These are phyloP conservation scores for Botrytis byssoidea DNA, from an alignment of 2,329 filamentous ascomycete species.

Conservation along the genomic window DNA sequence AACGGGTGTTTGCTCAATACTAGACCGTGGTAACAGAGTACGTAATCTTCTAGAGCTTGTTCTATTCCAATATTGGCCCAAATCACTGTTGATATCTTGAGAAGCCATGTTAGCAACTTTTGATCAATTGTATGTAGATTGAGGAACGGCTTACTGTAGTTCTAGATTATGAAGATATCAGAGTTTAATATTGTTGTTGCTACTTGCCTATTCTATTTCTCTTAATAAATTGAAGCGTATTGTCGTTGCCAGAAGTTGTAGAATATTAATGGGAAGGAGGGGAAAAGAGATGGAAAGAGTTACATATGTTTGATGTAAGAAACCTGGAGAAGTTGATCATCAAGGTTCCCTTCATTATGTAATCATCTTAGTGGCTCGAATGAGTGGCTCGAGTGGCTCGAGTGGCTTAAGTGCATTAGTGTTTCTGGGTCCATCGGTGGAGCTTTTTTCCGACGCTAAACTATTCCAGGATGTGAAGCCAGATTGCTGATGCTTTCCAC, in stretches of 20 bases:
- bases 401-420: slow-evolving; percentile 19
- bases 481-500: slow-evolving; percentile 23
- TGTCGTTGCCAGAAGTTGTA: not conserved
- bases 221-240: not conserved
- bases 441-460: slow-evolving; percentile 24
- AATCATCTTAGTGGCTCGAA: not conserved
- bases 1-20: not conserved
- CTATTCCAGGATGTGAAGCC: slow-evolving; percentile 23
- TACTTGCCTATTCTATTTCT: not conserved
- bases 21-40: not conserved
- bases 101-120: slow-evolving; percentile 3
- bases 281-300: not conserved
- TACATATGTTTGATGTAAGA: not conserved
- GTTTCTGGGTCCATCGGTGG: slow-evolving; percentile 15
- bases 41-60: not conserved
- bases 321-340: slow-evolving; percentile 12
- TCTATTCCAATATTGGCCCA: not conserved
- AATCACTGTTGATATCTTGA: not conserved
- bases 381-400: not conserved
- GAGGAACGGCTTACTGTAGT: not conserved
- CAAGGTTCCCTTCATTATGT: slow-evolving; percentile 10
- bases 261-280: not conserved
- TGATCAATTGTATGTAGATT: not conserved
- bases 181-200: not conserved
- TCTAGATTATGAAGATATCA: not conserved